Evolutionary conservation across 2,329 filamentous ascomycete genomes (phyloP).

Genomic region (Coniochaeta sp.): DNA sequence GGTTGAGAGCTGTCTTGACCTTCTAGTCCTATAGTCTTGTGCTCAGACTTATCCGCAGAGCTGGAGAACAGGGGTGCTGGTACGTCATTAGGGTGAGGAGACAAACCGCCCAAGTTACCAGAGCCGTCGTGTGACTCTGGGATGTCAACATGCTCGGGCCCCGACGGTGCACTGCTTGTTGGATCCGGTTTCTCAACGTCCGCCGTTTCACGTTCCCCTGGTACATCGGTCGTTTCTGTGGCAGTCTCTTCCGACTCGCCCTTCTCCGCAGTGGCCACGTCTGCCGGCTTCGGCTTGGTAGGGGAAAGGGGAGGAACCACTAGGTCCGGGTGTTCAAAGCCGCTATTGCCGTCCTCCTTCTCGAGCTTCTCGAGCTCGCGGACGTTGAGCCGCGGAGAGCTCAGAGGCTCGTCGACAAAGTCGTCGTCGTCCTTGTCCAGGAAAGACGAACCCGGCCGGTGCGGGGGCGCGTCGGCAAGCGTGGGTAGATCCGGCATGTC

Average conservation of each 20-base stretch:
- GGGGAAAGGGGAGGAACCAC: slow-evolving; percentile 53
- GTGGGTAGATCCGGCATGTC: slow-evolving; percentile 32
- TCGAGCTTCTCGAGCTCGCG: slow-evolving; percentile 25
- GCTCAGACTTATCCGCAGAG: background rate
- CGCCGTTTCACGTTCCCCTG: background rate
- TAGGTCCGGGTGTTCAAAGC: slow-evolving; percentile 48
- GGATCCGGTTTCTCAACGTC: slow-evolving; percentile 2
- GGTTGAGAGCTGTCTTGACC: background rate
- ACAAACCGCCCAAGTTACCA: slow-evolving; percentile 1
- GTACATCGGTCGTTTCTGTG: background rate
- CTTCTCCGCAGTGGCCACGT: slow-evolving; percentile 4
- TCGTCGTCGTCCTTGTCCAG: slow-evolving; percentile 60
- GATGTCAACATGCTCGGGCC: slow-evolving; percentile 14
- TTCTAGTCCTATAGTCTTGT: background rate
- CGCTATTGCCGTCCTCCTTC: slow-evolving; percentile 32
- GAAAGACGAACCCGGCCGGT: slow-evolving; percentile 28
- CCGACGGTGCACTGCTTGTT: slow-evolving; percentile 5
- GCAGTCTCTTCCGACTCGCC: slow-evolving; percentile 1
- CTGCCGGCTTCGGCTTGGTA: slow-evolving; percentile 26
- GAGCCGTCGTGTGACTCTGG: slow-evolving; percentile 19
- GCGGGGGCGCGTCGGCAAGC: slow-evolving; percentile 5
- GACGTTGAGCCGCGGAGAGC: slow-evolving; percentile 57
- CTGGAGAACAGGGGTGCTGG: slow-evolving; percentile 53
- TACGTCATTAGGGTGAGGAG: slow-evolving; percentile 45
- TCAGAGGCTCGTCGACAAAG: slow-evolving; percentile 72